Evolutionary conservation across 129 eudicot genomes (phyloP).

Genomic region (Glebionis coronaria): DNA sequence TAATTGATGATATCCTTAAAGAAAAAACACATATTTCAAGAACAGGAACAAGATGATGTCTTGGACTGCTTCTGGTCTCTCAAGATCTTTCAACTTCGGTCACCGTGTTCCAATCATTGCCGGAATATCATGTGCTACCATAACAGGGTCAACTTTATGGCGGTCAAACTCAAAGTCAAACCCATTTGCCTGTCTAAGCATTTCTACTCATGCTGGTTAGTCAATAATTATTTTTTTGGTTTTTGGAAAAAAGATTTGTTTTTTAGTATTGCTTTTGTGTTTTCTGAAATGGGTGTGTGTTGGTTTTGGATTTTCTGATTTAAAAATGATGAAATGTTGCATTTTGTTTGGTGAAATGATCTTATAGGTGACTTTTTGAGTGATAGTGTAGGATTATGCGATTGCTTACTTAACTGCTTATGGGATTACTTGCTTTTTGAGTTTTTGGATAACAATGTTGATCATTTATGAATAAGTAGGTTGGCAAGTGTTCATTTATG

Average conservation of each 20-base stretch:
- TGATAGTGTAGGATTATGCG: too few species aligned
- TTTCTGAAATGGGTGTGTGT: not conserved
- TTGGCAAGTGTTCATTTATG: too few species aligned
- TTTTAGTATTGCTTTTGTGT: not conserved
- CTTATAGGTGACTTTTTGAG: too few species aligned
- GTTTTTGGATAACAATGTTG: too few species aligned
- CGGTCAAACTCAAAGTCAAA: slow-evolving; percentile 43
- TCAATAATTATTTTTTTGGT: not conserved
- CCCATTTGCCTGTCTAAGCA: slow-evolving; percentile 63
- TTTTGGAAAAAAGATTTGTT: not conserved
- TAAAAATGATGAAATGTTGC: too few species aligned
- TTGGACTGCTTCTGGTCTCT: slow-evolving; percentile 49
- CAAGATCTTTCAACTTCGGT: slow-evolving; percentile 50
- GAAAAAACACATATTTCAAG: too few species aligned
- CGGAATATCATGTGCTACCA: slow-evolving; percentile 56
- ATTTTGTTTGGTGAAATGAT: too few species aligned
- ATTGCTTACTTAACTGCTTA: too few species aligned
- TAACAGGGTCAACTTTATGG: slow-evolving; percentile 46
- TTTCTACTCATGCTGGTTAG: slow-evolving; percentile 54
- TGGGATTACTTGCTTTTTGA: too few species aligned
- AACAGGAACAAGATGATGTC: slow-evolving; percentile 42
- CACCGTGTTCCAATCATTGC: slow-evolving; percentile 45
- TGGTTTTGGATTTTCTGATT: too few species aligned
- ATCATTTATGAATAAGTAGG: too few species aligned
- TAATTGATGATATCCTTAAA: too few species aligned